These are phyloP conservation scores for Rhododendron ferrugineum DNA, from an alignment of 148 eudicot species.

Conservation along the genomic window DNA sequence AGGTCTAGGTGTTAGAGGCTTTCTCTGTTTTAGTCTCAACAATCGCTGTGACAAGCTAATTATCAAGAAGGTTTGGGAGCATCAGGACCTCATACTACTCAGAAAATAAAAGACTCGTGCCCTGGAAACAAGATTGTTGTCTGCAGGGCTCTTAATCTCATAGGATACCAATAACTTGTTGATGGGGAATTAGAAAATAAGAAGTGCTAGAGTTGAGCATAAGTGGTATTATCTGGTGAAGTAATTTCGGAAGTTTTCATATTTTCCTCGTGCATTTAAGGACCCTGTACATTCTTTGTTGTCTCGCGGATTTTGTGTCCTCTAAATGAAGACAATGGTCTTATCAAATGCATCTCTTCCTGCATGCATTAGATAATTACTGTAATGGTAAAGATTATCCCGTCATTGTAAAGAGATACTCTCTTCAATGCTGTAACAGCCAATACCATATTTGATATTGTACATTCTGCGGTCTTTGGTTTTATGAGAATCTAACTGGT, in stretches of 20 bases:
- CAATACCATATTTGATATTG: background rate
- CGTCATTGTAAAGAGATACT: background rate
- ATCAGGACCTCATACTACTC: background rate
- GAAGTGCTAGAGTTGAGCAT: background rate
- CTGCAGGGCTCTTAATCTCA: background rate
- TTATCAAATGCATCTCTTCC: background rate
- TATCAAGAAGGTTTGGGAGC: background rate
- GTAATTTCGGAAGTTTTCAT: background rate
- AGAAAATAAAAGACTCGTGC: background rate
- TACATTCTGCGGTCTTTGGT: background rate
- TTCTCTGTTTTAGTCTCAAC: background rate
- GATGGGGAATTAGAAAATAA: background rate
- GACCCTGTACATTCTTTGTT: background rate
- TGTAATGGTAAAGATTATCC: background rate
- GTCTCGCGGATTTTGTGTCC: background rate
- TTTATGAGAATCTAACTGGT: constrained; percentile 4
- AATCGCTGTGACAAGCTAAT: background rate
- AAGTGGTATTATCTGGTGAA: background rate
- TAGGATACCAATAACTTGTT: background rate
- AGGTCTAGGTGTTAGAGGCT: background rate
- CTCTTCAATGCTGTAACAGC: background rate
- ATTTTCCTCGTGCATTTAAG: background rate
- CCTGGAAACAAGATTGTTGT: background rate
- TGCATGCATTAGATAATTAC: background rate
- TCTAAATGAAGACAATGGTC: background rate